Conservation (phyloP, 2,329 filamentous ascomycete species). For the Gaeumannomyces sp. region DNA sequence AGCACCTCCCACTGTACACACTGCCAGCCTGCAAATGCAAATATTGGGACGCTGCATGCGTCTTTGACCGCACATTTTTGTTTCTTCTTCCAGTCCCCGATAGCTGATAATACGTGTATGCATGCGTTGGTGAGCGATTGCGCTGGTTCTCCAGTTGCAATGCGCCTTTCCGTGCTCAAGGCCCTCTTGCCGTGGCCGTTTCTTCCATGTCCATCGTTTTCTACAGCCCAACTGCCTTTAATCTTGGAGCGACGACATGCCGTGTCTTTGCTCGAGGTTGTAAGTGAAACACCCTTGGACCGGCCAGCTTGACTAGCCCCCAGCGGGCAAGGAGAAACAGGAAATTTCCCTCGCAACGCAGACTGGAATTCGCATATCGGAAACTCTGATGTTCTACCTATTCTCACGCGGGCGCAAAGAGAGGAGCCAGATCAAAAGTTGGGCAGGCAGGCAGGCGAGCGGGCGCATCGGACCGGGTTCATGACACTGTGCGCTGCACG, state of each 20-base stretch:
- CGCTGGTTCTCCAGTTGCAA: conserved; percentile 1
- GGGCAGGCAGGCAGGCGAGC: too few species aligned
- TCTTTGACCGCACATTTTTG: not conserved
- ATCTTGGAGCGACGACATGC: not conserved
- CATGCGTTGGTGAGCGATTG: not conserved
- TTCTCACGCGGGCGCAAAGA: not conserved
- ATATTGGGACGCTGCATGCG: not conserved
- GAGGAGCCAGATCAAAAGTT: not conserved
- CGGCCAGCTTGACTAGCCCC: not conserved
- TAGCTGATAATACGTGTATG: not conserved
- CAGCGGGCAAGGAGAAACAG: not conserved
- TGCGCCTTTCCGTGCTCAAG: not conserved
- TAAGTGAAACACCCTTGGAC: conserved; percentile 9
- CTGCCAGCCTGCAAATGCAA: not conserved
- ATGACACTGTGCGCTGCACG: not conserved
- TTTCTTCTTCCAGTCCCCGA: not conserved
- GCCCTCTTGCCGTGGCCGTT: not conserved
- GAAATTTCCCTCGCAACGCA: not conserved
- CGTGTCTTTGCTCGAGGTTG: conserved; percentile 2
- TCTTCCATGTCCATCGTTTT: not conserved
- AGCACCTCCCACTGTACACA: not conserved
- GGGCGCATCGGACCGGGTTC: not conserved
- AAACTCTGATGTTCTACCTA: not conserved
- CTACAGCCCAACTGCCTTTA: not conserved
- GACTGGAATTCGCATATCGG: not conserved